Conservation (phyloP, 352 stramenopile species). For the Phytophthora colocasiae region DNA sequence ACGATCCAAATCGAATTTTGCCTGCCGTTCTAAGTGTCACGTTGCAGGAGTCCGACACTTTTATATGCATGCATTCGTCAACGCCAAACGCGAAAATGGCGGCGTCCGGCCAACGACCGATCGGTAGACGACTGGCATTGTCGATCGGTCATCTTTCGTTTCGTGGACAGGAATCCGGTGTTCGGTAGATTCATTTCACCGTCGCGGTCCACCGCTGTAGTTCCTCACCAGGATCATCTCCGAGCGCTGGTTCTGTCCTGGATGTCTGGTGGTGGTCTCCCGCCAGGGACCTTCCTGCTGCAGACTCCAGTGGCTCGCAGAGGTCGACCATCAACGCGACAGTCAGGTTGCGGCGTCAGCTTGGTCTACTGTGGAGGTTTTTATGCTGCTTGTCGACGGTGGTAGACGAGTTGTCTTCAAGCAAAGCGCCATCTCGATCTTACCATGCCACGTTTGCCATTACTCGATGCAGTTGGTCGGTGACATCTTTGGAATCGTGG, state of each 20-base stretch:
- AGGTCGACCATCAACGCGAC: not conserved
- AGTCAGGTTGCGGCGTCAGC: constrained; percentile 5
- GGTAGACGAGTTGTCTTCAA: constrained; percentile 3
- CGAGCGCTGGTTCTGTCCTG: constrained; percentile 13
- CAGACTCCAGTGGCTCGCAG: constrained; percentile 17
- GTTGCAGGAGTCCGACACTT: not conserved
- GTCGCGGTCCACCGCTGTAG: not conserved
- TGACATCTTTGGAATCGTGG: constrained; percentile 17
- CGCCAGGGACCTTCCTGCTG: not conserved
- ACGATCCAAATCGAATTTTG: not conserved
- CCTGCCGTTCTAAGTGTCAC: too few species aligned
- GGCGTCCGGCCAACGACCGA: not conserved
- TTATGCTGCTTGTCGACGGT: constrained; percentile 11
- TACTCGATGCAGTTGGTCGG: not conserved
- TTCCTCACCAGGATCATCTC: not conserved
- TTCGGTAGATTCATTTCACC: not conserved
- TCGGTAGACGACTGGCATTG: not conserved
- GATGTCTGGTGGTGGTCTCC: constrained; percentile 16
- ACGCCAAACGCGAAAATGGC: constrained; percentile 13
- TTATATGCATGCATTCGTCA: not conserved
- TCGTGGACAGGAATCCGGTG: constrained; percentile 11
- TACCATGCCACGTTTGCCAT: constrained; percentile 3
- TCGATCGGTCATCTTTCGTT: constrained; percentile 3
- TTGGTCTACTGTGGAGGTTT: not conserved
- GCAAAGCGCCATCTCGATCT: constrained; percentile 13